Conservation (phyloP, 83 land plant species). For the Picea abies region DNA sequence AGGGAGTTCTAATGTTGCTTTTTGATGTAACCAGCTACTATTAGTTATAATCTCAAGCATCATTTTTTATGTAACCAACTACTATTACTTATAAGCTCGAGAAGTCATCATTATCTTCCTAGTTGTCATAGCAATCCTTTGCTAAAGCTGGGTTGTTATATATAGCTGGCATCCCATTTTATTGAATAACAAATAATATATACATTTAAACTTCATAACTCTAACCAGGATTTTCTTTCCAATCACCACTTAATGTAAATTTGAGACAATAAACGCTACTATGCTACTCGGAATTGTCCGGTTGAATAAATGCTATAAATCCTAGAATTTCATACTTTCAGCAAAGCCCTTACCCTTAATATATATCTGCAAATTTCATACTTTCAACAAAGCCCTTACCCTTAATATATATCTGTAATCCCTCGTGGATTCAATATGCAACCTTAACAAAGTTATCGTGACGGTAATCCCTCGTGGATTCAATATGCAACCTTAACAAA, state of each 20-base stretch:
- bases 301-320: conserved; percentile 41
- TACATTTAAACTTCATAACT: too few species aligned
- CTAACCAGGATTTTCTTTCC: too few species aligned
- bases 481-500: conserved; percentile 70
- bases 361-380: conserved; percentile 56
- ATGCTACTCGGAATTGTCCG: conserved; percentile 37
- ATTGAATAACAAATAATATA: too few species aligned
- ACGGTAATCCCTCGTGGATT: conserved; percentile 70
- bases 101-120: too few species aligned
- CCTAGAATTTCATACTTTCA: conserved; percentile 40
- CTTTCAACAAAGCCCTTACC: conserved; percentile 46
- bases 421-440: conserved; percentile 88
- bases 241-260: conserved; percentile 50
- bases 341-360: conserved; percentile 46
- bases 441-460: conserved; percentile 64
- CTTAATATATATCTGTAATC: conserved; percentile 66
- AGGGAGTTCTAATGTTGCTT: too few species aligned
- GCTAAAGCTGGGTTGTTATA: too few species aligned
- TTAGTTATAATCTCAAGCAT: too few species aligned
- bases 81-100: too few species aligned
- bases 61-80: too few species aligned
- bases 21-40: too few species aligned
- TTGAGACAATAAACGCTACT: conserved; percentile 36
- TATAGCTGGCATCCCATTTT: too few species aligned
- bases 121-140: too few species aligned